Evolutionary conservation across 192 early-diverging fungal species (phyloP), one percentile per base, ranked within the genome.

Genomic region (Backusella morwellensis): DNA sequence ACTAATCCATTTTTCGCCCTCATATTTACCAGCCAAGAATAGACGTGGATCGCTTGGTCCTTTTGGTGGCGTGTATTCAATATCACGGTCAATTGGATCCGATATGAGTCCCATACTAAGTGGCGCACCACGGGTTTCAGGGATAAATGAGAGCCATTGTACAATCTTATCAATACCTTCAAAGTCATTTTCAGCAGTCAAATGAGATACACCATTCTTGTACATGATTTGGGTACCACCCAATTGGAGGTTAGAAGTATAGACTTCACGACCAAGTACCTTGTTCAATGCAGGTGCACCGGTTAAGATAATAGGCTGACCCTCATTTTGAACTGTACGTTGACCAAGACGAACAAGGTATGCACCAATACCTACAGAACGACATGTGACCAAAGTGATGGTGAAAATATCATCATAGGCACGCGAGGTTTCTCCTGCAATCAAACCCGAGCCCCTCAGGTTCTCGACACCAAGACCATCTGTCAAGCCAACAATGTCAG

Each of bases 161-260:
- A 98, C 81, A 75, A 98, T 95, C 87, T 97, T 93, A 75, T 88
- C 85, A 70, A 99, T 94, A 77, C 96, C 97, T 69, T 92, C 88
- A 77, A 98, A 93, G 78, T 98, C 96, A 85, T 99, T 97, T 73
- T 96, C 90, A 29, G 95, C 97, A 3, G 95, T 95, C 82, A 98
- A 85, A 78, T 99, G 97, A 9, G 97, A 97, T 6, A 99, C 95
- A 71, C 97, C 97, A 87, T 99, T 99, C 87, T 94, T 94, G 89
- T 93, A 95, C 97, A 99, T 99, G 85, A 99, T 97, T 84, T 97
- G 96, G 15, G 97, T 98, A 56, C 97, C 97, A 70, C 97, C 97
- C 29, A 99, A 88, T 85, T 99, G 97, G 83, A 99, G 77, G 86
- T 99, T 99, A 50, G 95, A 97, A 17, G 96, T 92, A 86, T 99